A percentile compares a stretch with the other conserved stretches of the same genome.
These are phyloP conservation scores for Nothophaeocryptopus gaeumannii DNA, from an alignment of 2,329 filamentous ascomycete species.

Conservation along the genomic window DNA sequence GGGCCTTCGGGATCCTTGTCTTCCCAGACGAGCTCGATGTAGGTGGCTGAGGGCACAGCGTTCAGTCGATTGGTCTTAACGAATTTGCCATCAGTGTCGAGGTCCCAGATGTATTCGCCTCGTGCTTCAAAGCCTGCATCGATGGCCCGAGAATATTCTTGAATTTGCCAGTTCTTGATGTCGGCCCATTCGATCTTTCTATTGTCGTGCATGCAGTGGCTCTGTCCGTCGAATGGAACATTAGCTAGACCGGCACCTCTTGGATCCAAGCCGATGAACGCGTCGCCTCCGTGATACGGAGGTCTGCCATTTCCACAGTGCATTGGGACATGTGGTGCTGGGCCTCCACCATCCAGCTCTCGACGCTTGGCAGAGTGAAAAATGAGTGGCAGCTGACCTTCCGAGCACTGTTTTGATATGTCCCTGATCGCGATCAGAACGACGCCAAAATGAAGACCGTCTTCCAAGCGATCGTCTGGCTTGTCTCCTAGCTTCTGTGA, in stretches of 20 bases:
- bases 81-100: constrained; percentile 32
- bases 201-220: constrained; percentile 34
- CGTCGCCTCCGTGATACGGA: background rate
- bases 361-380: constrained; percentile 33
- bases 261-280: constrained; percentile 26
- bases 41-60: constrained; percentile 32
- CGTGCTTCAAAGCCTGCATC: constrained; percentile 35
- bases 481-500: constrained; percentile 32
- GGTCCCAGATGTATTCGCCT: constrained; percentile 37
- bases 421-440: constrained; percentile 40
- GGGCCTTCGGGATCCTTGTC: constrained; percentile 21
- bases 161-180: constrained; percentile 34
- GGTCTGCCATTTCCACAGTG: background rate
- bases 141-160: constrained; percentile 31
- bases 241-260: constrained; percentile 15
- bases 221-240: constrained; percentile 25
- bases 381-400: constrained; percentile 32
- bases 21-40: constrained; percentile 39
- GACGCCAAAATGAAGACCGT: constrained; percentile 42
- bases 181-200: constrained; percentile 28
- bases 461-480: constrained; percentile 37
- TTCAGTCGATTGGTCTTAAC: constrained; percentile 31
- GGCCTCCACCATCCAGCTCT: constrained; percentile 4
- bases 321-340: background rate
- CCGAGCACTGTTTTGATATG: constrained; percentile 28